A percentile compares a stretch with the other conserved stretches of the same genome.
Evolutionary conservation across 1,139 yeast species (phyloP).

Genomic region (Pneumocystis wakefieldiae): DNA sequence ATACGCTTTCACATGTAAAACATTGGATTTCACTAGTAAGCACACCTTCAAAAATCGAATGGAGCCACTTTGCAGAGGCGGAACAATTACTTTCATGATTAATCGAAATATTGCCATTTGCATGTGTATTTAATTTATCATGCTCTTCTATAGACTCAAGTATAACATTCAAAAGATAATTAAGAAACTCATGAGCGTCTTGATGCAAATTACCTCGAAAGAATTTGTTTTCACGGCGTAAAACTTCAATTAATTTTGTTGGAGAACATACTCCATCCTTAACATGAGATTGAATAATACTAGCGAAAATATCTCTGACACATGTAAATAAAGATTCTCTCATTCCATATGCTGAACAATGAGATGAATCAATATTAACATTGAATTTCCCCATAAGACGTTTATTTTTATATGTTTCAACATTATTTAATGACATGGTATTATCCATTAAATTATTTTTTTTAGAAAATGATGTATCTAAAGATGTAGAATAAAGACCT

Average conservation of each 20-base stretch:
- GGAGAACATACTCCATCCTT: constrained; percentile 81
- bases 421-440: constrained; percentile 1
- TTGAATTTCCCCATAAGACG: constrained; percentile 5
- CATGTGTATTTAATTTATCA: constrained; percentile 9
- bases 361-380: constrained; percentile 19
- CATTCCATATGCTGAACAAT: constrained; percentile 30
- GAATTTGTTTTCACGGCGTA: constrained; percentile 68
- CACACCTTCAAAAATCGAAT: constrained; percentile 66
- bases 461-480: constrained; percentile 2
- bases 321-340: constrained; percentile 51
- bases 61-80: constrained; percentile 37
- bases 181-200: constrained; percentile 93
- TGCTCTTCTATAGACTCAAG: constrained; percentile 47
- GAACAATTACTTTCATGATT: constrained; percentile 17
- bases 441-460: constrained; percentile 9
- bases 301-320: constrained; percentile 70
- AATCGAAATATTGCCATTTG: not conserved
- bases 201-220: constrained; percentile 91
- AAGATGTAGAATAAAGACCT: constrained; percentile 1
- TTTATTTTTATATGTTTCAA: constrained; percentile 2
- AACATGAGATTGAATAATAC: constrained; percentile 57
- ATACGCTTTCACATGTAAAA: constrained; percentile 69
- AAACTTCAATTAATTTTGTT: constrained; percentile 48
- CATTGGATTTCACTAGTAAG: constrained; percentile 82
- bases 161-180: constrained; percentile 67